Percentiles rank a stretch among this genome's conserved stretches.
Evolutionary conservation across 2,329 filamentous ascomycete species (phyloP).

Genomic region (Clarireedia sp.): DNA sequence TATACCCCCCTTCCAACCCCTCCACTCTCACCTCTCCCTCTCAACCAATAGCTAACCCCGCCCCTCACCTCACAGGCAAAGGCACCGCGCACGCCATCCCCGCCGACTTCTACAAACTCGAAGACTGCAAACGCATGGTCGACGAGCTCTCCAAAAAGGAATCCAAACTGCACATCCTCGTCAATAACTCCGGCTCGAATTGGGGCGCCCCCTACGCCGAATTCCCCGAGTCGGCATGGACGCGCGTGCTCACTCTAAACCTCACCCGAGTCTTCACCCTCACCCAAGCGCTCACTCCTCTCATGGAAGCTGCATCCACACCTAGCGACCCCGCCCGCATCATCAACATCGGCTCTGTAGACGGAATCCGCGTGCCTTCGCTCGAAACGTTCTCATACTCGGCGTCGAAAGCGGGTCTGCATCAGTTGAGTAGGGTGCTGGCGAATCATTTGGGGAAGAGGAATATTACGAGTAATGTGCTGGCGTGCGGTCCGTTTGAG

Average conservation of each 20-base stretch:
- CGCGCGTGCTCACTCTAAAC: slow-evolving; percentile 50
- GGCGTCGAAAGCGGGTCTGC: slow-evolving; percentile 54
- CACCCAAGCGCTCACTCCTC: slow-evolving; percentile 53
- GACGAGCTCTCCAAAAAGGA: slow-evolving; percentile 47
- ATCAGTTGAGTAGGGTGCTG: slow-evolving; percentile 57
- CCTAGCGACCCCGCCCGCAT: slow-evolving; percentile 44
- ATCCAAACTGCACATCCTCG: slow-evolving; percentile 48
- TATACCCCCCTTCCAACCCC: neutral
- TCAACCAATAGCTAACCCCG: neutral
- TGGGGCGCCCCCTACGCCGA: slow-evolving; percentile 54
- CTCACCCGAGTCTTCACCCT: slow-evolving; percentile 59
- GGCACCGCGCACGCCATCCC: slow-evolving; percentile 52
- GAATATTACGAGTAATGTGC: slow-evolving; percentile 56
- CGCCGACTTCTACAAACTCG: slow-evolving; percentile 56
- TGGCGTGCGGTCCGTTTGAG: slow-evolving; percentile 65
- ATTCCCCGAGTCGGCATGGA: slow-evolving; percentile 52
- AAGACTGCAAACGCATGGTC: slow-evolving; percentile 49
- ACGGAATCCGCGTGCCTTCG: slow-evolving; percentile 51
- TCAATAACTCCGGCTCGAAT: slow-evolving; percentile 59
- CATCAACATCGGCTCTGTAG: slow-evolving; percentile 58
- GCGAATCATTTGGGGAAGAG: slow-evolving; percentile 52
- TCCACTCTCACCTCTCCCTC: neutral
- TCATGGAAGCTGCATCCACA: slow-evolving; percentile 45
- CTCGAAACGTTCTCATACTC: slow-evolving; percentile 54
- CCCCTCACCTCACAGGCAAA: slow-evolving; percentile 26